phyloP scores from a whole-genome alignment of 2,329 filamentous ascomycete genomes.

The Elsinoe ampelina region DNA sequence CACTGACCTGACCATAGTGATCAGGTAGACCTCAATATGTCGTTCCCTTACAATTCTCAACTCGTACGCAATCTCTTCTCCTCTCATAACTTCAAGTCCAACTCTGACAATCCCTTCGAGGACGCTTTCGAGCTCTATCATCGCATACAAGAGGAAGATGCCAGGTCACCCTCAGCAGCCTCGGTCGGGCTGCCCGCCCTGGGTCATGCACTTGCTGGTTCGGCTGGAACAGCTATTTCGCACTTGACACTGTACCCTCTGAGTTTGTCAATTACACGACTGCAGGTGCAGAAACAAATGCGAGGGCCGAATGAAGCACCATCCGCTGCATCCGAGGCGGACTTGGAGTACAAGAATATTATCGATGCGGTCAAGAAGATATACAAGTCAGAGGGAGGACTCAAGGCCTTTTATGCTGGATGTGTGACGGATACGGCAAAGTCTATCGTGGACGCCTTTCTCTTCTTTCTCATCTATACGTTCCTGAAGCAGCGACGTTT shows the following conservation, averaged over 20 bases:
- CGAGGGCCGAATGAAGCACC: conserved; percentile 29
- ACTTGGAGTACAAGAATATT: conserved; percentile 53
- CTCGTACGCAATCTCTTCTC: conserved; percentile 20
- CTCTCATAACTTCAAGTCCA: conserved; percentile 16
- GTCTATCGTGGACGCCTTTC: conserved; percentile 58
- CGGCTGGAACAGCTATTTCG: conserved; percentile 66
- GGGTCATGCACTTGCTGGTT: conserved; percentile 73
- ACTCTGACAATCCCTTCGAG: conserved; percentile 23
- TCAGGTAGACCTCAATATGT: conserved; percentile 10
- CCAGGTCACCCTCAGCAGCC: conserved; percentile 13
- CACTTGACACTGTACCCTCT: conserved; percentile 74
- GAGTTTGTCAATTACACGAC: conserved; percentile 68
- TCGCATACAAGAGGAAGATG: conserved; percentile 19
- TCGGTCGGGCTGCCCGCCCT: conserved; percentile 57
- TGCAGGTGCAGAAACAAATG: conserved; percentile 65
- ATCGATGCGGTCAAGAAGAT: conserved; percentile 63
- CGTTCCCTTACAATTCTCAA: conserved; percentile 21
- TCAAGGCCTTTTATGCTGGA: conserved; percentile 55
- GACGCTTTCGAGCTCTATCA: conserved; percentile 25
- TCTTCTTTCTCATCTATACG: conserved; percentile 79
- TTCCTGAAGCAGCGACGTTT: conserved; percentile 41
- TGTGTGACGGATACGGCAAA: conserved; percentile 36
- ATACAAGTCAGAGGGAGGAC: conserved; percentile 59
- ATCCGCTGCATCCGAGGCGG: conserved; percentile 25
- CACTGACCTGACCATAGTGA: not conserved